phyloP scores from a whole-genome alignment of 1,284 basidiomycete genomes.

The Fereydounia khargensis region DNA sequence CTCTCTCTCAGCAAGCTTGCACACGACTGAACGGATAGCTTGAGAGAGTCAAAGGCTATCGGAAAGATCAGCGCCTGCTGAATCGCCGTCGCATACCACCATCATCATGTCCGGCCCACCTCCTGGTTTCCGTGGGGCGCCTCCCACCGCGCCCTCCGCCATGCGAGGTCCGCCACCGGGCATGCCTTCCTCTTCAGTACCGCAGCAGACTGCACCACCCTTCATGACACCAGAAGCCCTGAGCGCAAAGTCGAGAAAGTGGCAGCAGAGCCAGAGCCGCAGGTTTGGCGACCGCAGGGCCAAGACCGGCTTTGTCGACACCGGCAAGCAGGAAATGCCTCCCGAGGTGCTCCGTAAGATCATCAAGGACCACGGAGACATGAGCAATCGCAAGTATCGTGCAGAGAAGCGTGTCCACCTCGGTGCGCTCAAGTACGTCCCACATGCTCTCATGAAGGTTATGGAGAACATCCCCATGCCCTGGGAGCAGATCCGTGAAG shows the following conservation, averaged over 20 bases:
- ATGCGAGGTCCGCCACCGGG: conserved; percentile 34
- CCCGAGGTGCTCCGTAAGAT: conserved; percentile 69
- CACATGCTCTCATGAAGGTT: conserved; percentile 98
- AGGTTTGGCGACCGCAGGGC: conserved; percentile 79
- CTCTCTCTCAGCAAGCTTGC: too few relatives aligned
- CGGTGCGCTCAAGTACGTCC: conserved; percentile 96
- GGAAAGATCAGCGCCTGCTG: too few relatives aligned
- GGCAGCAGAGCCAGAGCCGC: conserved; percentile 87
- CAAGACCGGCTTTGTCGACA: conserved; percentile 82
- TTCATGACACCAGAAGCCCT: conserved; percentile 72
- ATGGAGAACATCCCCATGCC: conserved; percentile 98
- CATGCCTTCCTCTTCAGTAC: conserved; percentile 14
- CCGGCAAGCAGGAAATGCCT: conserved; percentile 74
- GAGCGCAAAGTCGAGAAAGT: conserved; percentile 84
- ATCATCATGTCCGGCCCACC: conserved; percentile 38
- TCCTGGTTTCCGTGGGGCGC: conserved; percentile 31
- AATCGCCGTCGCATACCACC: too few relatives aligned
- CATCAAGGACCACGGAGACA: conserved; percentile 58
- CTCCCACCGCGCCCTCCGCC: conserved; percentile 27
- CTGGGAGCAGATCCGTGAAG: conserved; percentile 69
- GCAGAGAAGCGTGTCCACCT: conserved; percentile 99
- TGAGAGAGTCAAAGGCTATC: too few relatives aligned
- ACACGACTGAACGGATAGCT: too few relatives aligned
- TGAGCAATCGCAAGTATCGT: conserved; percentile 68
- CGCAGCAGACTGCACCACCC: conserved; percentile 35